Conservation (phyloP, 345 rosid species). For the Salix exigua region DNA sequence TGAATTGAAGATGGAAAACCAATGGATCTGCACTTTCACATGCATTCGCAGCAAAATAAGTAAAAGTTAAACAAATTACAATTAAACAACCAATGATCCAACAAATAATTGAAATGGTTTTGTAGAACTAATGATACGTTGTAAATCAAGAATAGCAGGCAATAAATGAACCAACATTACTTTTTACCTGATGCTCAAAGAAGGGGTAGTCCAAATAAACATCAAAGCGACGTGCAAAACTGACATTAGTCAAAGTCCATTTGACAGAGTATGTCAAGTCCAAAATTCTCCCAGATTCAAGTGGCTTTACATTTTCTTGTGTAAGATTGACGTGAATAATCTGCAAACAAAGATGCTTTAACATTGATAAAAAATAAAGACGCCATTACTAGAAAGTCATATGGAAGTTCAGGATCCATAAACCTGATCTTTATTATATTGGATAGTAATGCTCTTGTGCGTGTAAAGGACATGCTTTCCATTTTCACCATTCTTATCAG, state of each 20-base stretch:
- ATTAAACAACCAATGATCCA: neutral
- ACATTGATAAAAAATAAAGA: neutral
- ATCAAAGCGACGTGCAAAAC: conserved; percentile 87
- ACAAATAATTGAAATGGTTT: neutral
- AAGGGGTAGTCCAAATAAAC: conserved; percentile 89
- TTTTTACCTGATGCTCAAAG: conserved; percentile 87
- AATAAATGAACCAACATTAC: neutral
- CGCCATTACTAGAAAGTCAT: neutral
- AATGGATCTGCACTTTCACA: conserved; percentile 64
- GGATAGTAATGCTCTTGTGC: conserved; percentile 60
- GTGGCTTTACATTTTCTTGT: conserved; percentile 70
- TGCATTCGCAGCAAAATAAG: conserved; percentile 7
- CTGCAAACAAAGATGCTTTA: conserved; percentile 28
- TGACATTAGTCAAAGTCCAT: conserved; percentile 63
- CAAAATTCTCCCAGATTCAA: conserved; percentile 57
- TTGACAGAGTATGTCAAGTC: conserved; percentile 87
- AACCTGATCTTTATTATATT: conserved; percentile 85
- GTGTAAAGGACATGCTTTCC: conserved; percentile 72
- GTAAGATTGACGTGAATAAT: conserved; percentile 85
- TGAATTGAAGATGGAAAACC: conserved; percentile 96
- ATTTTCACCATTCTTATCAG: conserved; percentile 73
- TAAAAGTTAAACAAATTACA: neutral
- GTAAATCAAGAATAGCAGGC: conserved; percentile 1
- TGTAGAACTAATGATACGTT: neutral
- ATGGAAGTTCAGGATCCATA: conserved; percentile 19